Evolutionary conservation across 2,329 filamentous ascomycete genomes (phyloP).

Genomic region (Claviceps africana): DNA sequence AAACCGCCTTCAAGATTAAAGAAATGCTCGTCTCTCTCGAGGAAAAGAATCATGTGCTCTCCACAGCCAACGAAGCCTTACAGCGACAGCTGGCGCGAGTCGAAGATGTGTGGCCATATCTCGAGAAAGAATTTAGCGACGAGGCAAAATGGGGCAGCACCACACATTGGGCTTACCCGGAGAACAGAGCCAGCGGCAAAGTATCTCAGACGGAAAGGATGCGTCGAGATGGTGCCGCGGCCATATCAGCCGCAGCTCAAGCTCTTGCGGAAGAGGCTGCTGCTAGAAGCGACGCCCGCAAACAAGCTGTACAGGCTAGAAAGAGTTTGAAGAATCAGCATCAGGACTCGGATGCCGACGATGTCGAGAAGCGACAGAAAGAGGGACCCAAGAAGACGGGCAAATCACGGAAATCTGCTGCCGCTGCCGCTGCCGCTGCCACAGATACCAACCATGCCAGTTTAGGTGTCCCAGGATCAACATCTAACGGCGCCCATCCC

Average conservation of each 20-base stretch:
- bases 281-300: conserved; percentile 68
- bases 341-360: conserved; percentile 69
- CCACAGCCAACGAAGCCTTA: conserved; percentile 80
- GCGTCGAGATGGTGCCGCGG: conserved; percentile 63
- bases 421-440: conserved; percentile 19
- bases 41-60: conserved; percentile 94
- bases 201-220: conserved; percentile 58
- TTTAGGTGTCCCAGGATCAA: conserved; percentile 49
- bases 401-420: conserved; percentile 50
- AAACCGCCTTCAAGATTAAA: conserved; percentile 63
- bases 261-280: conserved; percentile 72
- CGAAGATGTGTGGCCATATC: conserved; percentile 73
- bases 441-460: conserved; percentile 39
- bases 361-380: conserved; percentile 39
- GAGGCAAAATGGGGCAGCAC: conserved; percentile 86
- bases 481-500: conserved; percentile 40
- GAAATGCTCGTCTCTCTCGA: conserved; percentile 84
- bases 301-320: conserved; percentile 66
- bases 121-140: conserved; percentile 82
- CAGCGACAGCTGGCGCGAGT: conserved; percentile 73
- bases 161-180: conserved; percentile 90
- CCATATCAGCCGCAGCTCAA: conserved; percentile 63
- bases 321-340: conserved; percentile 57
- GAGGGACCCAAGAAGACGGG: conserved; percentile 47
- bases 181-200: conserved; percentile 53